Conservation (phyloP, 2,329 filamentous ascomycete species). For the Diaporthe amygdali region DNA sequence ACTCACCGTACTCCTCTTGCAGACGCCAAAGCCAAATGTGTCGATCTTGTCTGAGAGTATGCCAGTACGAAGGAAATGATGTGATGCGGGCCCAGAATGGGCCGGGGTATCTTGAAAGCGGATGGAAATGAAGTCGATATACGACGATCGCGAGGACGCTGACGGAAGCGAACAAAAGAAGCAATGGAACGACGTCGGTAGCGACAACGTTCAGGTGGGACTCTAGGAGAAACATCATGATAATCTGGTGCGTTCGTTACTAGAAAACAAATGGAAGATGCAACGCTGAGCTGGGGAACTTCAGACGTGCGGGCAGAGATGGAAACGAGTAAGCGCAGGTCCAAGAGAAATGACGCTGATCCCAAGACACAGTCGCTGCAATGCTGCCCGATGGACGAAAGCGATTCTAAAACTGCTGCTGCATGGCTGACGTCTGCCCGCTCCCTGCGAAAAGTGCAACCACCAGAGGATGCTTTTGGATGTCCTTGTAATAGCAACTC, state of each 20-base stretch:
- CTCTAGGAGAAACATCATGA: slow-evolving; percentile 6
- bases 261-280: background rate
- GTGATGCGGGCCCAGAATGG: slow-evolving; percentile 22
- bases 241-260: background rate
- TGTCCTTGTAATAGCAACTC: background rate
- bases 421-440: background rate
- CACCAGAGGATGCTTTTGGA: background rate
- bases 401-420: background rate
- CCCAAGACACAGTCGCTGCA: background rate
- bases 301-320: background rate
- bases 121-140: slow-evolving; percentile 20
- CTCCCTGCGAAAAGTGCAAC: background rate
- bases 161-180: background rate
- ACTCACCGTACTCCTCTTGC: slow-evolving; percentile 18
- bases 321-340: background rate
- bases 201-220: background rate
- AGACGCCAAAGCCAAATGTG: slow-evolving; percentile 19
- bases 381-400: slow-evolving; percentile 3
- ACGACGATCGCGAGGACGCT: slow-evolving; percentile 16
- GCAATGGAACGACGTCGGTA: background rate
- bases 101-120: slow-evolving; percentile 19
- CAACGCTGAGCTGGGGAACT: background rate
- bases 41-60: slow-evolving; percentile 18
- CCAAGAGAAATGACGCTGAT: background rate
- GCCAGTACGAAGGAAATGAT: slow-evolving; percentile 16